Conservation (phyloP, 495 filamentous ascomycete species). For the Haplographium delicatum region DNA sequence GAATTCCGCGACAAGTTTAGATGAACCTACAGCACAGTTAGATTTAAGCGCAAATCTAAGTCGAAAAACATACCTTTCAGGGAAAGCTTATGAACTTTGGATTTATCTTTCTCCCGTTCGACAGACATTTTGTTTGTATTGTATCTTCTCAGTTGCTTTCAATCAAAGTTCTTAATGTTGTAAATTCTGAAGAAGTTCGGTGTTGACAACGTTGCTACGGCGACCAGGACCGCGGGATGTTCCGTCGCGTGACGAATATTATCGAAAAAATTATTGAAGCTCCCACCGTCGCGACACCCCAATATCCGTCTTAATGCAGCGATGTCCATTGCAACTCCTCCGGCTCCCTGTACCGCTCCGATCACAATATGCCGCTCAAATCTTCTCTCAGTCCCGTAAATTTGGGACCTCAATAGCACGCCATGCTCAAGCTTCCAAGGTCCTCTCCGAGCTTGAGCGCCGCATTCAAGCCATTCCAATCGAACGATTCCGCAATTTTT, state of each 20-base stretch:
- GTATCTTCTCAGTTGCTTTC: neutral
- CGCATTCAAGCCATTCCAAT: slow-evolving; percentile 86
- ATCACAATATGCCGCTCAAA: slow-evolving; percentile 25
- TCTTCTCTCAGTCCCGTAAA: slow-evolving; percentile 13
- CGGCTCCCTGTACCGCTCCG: slow-evolving; percentile 24
- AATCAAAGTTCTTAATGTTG: neutral
- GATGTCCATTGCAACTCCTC: slow-evolving; percentile 39
- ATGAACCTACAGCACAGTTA: slow-evolving; percentile 39
- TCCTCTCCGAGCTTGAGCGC: slow-evolving; percentile 44
- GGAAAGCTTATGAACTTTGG: slow-evolving; percentile 89
- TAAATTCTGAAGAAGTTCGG: neutral
- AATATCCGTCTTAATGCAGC: slow-evolving; percentile 42
- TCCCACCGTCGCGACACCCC: slow-evolving; percentile 1
- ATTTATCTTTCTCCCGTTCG: slow-evolving; percentile 66
- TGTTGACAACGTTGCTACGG: slow-evolving; percentile 7
- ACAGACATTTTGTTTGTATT: slow-evolving; percentile 19
- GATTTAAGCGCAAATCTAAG: neutral
- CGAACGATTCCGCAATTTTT: slow-evolving; percentile 91
- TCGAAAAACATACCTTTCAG: slow-evolving; percentile 60
- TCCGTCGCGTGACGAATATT: slow-evolving; percentile 6
- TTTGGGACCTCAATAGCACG: slow-evolving; percentile 21
- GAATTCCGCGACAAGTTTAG: slow-evolving; percentile 91
- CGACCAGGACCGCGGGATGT: slow-evolving; percentile 13
- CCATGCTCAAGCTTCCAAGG: slow-evolving; percentile 15
- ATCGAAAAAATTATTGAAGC: slow-evolving; percentile 10